Evolutionary conservation across 2,329 filamentous ascomycete genomes (phyloP).

Genomic region (Penicillium griseofulvum): DNA sequence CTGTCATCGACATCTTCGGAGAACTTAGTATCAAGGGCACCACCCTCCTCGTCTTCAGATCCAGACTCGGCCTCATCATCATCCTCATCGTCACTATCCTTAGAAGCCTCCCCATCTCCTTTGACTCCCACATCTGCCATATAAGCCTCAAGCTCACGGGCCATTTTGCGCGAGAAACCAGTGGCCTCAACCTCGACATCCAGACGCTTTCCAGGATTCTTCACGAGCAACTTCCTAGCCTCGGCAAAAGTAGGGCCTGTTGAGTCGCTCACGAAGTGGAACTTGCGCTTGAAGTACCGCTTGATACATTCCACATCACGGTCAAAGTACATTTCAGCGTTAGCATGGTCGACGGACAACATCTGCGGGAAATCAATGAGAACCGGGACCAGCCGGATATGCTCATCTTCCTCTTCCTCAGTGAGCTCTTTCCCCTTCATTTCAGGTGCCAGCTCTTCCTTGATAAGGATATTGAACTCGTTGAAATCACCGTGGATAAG

Average conservation of each 20-base stretch:
- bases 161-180: slow-evolving; percentile 95
- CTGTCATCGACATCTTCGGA: slow-evolving; percentile 24
- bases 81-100: slow-evolving; percentile 31
- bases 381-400: slow-evolving; percentile 67
- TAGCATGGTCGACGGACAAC: slow-evolving; percentile 89
- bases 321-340: slow-evolving; percentile 97
- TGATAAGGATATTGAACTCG: slow-evolving; percentile 96
- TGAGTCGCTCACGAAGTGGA: slow-evolving; percentile 78
- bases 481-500: slow-evolving; percentile 98
- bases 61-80: slow-evolving; percentile 35
- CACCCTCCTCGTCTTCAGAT: slow-evolving; percentile 38
- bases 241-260: slow-evolving; percentile 83
- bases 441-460: slow-evolving; percentile 58
- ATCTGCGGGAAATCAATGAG: slow-evolving; percentile 98
- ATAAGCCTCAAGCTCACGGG: slow-evolving; percentile 86
- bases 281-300: slow-evolving; percentile 84
- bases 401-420: slow-evolving; percentile 30
- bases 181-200: slow-evolving; percentile 89
- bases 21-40: slow-evolving; percentile 33
- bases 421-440: slow-evolving; percentile 39
- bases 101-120: slow-evolving; percentile 46
- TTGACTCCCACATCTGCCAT: slow-evolving; percentile 70
- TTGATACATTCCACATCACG: slow-evolving; percentile 95
- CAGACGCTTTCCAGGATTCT: slow-evolving; percentile 65
- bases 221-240: slow-evolving; percentile 67